phyloP scores from a whole-genome alignment of 2,329 filamentous ascomycete species.

The Hypoxylon sp. region DNA sequence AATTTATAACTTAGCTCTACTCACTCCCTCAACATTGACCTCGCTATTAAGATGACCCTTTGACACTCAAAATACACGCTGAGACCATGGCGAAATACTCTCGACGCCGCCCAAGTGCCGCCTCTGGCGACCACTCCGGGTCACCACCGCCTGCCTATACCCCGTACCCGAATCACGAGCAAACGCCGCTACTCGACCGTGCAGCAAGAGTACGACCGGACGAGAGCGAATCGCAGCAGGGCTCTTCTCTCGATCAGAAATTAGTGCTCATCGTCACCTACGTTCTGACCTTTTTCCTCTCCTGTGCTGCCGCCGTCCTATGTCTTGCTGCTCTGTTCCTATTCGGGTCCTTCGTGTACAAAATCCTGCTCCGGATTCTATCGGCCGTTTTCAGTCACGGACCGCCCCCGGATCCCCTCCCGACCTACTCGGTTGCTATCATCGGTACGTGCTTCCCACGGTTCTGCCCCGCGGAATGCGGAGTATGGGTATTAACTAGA shows the following conservation, averaged over 20 bases:
- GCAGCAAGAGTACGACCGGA: not conserved
- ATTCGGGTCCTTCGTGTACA: not conserved
- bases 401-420: not conserved
- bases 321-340: not conserved
- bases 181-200: constrained; percentile 8
- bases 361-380: not conserved
- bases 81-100: constrained; percentile 13
- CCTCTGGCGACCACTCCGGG: constrained; percentile 2
- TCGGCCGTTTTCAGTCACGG: not conserved
- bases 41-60: not conserved
- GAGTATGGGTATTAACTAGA: constrained; percentile 11
- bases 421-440: constrained; percentile 36
- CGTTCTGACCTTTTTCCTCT: too few relatives aligned
- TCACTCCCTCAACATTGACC: not conserved
- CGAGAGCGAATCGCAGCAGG: not conserved
- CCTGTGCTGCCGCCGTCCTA: too few relatives aligned
- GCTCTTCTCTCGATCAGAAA: not conserved
- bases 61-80: not conserved
- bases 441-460: constrained; percentile 31
- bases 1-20: not conserved
- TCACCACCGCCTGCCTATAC: constrained; percentile 31
- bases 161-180: constrained; percentile 3
- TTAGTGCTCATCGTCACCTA: not conserved
- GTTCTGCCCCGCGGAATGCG: not conserved
- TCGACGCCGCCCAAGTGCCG: not conserved